These are phyloP conservation scores for Phialophora tarda DNA, from an alignment of 2,329 filamentous ascomycete genomes.

Conservation along the genomic window DNA sequence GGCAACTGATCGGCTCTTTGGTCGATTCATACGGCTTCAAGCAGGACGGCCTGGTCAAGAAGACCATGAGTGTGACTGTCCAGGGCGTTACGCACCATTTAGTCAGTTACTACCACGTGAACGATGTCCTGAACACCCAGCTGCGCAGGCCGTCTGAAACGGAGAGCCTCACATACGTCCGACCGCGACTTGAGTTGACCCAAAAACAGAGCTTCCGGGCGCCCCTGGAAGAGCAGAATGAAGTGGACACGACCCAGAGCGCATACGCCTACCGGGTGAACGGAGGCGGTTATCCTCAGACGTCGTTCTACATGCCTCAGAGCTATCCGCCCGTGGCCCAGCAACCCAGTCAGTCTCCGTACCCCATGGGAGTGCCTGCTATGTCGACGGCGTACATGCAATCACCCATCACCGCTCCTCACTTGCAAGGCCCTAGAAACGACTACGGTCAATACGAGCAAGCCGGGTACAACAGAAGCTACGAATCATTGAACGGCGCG, in stretches of 20 bases:
- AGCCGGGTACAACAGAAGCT: slow-evolving; percentile 35
- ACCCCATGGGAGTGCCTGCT: slow-evolving; percentile 34
- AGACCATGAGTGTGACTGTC: slow-evolving; percentile 82
- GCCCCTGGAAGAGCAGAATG: slow-evolving; percentile 66
- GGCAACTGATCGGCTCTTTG: slow-evolving; percentile 76
- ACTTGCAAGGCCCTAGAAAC: slow-evolving; percentile 32
- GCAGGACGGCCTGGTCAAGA: slow-evolving; percentile 81
- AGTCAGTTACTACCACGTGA: slow-evolving; percentile 84
- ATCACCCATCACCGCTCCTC: slow-evolving; percentile 30
- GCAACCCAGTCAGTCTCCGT: slow-evolving; percentile 31
- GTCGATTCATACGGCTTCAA: slow-evolving; percentile 93
- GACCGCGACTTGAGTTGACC: slow-evolving; percentile 64
- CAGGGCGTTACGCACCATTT: slow-evolving; percentile 80
- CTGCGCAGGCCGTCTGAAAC: slow-evolving; percentile 66
- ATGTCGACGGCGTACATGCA: slow-evolving; percentile 36
- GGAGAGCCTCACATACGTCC: slow-evolving; percentile 56
- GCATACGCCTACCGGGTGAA: slow-evolving; percentile 49
- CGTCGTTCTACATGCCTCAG: slow-evolving; percentile 33
- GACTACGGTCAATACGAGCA: slow-evolving; percentile 40
- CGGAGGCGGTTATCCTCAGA: slow-evolving; percentile 41
- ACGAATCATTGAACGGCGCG: slow-evolving; percentile 33
- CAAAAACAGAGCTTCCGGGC: slow-evolving; percentile 70
- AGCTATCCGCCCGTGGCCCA: slow-evolving; percentile 36
- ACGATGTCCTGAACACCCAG: slow-evolving; percentile 71
- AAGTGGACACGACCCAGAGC: slow-evolving; percentile 48